Evolutionary conservation across 495 filamentous ascomycete genomes (phyloP), one percentile per base, ranked within the genome.

Genomic region (Neurospora intermedia): DNA sequence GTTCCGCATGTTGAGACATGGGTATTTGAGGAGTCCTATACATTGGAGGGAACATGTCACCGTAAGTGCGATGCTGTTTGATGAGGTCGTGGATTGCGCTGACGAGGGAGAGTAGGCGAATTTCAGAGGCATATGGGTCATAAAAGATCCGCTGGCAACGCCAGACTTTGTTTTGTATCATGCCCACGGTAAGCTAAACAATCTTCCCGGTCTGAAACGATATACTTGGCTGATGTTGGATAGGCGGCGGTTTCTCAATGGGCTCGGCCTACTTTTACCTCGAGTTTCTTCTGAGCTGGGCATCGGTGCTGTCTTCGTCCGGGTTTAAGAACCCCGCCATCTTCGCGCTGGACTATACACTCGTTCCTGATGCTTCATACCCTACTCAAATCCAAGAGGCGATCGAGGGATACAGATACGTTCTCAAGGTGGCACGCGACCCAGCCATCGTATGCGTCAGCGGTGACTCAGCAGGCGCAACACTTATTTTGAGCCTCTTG

Each of bases 251-350:
- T 2, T 94, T 94, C 76, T 86, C 88, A 3, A 91, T 94, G 90
- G 92, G 92, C 41, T 91, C 90, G 16, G 78, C 84, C 38, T 91
- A 92, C 80, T 94, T 94, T 80, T 94, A 94, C 78, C 86, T 94
- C 27, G 92, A 94, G 79, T 94, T 94, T 75, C 83, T 94, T 20
- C 77, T 92, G 43, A 86, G 89, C 38, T 92, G 88, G 89, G 76
- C 89, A 18, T 84, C 80, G 54, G 78, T 90, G 0, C 81, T 94
- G 43, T 81, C 83, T 40, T 80, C 85, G 18, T 78, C 82, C 43
- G 90, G 91, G 16, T 93, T 90, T 76, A 69, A 77, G 16, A 94
- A 93, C 76, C 92, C 92, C 4, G 90, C 91, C 18, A 85, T 94
- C n/a, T 91, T 94, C 77, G 88, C 90, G 2, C 80, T 94, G 7